Base-by-base conservation (phyloP, 176 grass and related monocot genomes). In the Canna indica region DNA sequence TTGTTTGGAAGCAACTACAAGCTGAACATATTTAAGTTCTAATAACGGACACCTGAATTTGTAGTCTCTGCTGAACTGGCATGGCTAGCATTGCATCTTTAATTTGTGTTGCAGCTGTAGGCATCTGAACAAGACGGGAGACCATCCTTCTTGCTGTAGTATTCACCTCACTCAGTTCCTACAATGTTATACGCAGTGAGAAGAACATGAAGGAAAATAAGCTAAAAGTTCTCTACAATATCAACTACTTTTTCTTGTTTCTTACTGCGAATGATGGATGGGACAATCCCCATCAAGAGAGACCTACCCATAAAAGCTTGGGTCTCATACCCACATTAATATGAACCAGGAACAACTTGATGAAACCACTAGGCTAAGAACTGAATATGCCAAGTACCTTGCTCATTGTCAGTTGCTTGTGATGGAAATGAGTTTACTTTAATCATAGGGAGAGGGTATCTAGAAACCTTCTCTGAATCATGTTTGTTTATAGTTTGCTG, bases 51-150 rank as follows among this genome's bases (percentile, higher is more conserved):
- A 96, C 93, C 88, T 99, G 94, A 85, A 93, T 71, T 42, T 80
- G 77, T 64, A 88, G 82, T 64, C 86, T 85, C 83, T 78, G 76
- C 73, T 75, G 71, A 73, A 81, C 75, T 76, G 78, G 68, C 75
- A 88, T 85, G 75, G 86, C 87, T 64, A 99, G 60, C 75, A 99
- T 88, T 73, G 85, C 77, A 88, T 93, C 84, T 85, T 90, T 99
- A 33, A 99, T 85, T 78, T 87, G 94, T 46, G 75, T 38, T 64
- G 84, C 88, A 66, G 81, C 75, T 63, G 86, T 81, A 45, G 94
- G 84, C 67, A 88, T 99, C 73, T 99, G 94, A 82, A 99, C 88
- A 85, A 99, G 85, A 85, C 80, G 94, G 64, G 94, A 82, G 69
- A 93, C 79, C 72, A 93, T 71, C 61, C 82, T 99, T 70, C 75